Base-by-base conservation (phyloP, 192 early-diverging fungal species). In the Oehlia diaphana region DNA sequence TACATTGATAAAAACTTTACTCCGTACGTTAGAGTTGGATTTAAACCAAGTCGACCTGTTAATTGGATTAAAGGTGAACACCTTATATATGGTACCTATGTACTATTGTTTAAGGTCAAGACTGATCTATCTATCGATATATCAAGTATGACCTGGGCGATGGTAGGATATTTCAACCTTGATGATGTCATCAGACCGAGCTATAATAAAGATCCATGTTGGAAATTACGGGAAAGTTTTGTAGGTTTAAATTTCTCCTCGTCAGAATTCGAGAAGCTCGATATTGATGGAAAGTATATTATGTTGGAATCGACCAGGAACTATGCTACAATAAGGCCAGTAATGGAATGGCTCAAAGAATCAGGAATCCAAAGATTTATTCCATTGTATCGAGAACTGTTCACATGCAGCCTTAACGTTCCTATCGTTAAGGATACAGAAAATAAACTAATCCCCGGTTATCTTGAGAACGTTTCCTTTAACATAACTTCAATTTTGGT, bases 401-500 rank as follows among this genome's bases (percentile, higher is more conserved):
- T 72, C 23, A 21, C 33, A 42, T 21, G 33, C 31, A 10, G 9
- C 12, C 23, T 66, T 9, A 28, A 42, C 39, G 6, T 42, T 42
- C 39, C 39, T 42, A 0, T 42, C 6, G 39, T 42, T 42, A 42
- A 42, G 39, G 39, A 42, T 7, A 42, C 39, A 8, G 39, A 42
- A 42, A 42, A 33, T 12, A 39, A 35, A 12, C 16, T 9, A 23
- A 42, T 9, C 6, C 71, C 71, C 8, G 23, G 16, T 14, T 78
- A 78, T 21, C 26, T 78, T 6, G 31, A 69, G 19, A 49, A 44
- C 1, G 16, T 72, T 9, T 35, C 26, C 12, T 39, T 78, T 37
- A 66, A 78, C 50, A 33, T 78, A 21, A 33, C 77, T 19, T 73
- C 65, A 19, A 66, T 78, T 5, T 33, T 78, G 71, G 35, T 28